Base-by-base conservation (phyloP, 495 filamentous ascomycete genomes). In the Tirmania nivea region DNA sequence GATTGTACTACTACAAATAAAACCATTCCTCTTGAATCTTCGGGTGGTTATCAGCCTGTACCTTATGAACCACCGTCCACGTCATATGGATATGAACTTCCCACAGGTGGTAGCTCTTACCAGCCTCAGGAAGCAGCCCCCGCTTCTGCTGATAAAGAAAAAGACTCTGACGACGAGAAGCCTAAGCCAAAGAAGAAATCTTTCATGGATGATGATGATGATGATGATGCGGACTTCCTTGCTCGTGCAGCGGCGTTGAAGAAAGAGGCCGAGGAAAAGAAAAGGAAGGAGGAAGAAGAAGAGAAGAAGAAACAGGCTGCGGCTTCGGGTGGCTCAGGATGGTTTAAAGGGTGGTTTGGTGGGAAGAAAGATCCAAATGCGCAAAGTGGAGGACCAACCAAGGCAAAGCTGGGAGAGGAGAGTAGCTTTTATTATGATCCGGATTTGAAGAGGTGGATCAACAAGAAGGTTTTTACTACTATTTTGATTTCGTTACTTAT, bases 381-480 rank as follows among this genome's bases (percentile, higher is more conserved):
- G 34, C 65, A 60, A 34, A 78, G 79, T 56, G 76, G 78, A 45
- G 76, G 78, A 45, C 87, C 90, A 47, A 89, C 95, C 68, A 78
- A 75, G 60, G 92, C 92, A 50, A 96, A 99, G 63, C 78, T 99
- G 31, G 92, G 92, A 55, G 92, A 99, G 66, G 81, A 89, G 60
- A 90, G 75, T 62, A 83, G 77, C 10, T 96, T 99, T 69, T 81
- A 86, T 58, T 99, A 89, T 57, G 92, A 99, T 66, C 80, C 84
- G 4, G 84, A 94, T 19, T 73, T 94, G 53, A 92, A 92, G 73
- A 85, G 89, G 63, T 99, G 92, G 92, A 76, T 99, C 67, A 94
- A 99, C 68, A 94, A 95, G 71, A 95, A 95, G 64, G 80, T 78
- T 14, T 70, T 78, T 57, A 45, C 39, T 3, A 0, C 39, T 8